These are phyloP conservation scores for Cucumis cinereus DNA, from an alignment of 306 rosid genomes.

Conservation along the genomic window DNA sequence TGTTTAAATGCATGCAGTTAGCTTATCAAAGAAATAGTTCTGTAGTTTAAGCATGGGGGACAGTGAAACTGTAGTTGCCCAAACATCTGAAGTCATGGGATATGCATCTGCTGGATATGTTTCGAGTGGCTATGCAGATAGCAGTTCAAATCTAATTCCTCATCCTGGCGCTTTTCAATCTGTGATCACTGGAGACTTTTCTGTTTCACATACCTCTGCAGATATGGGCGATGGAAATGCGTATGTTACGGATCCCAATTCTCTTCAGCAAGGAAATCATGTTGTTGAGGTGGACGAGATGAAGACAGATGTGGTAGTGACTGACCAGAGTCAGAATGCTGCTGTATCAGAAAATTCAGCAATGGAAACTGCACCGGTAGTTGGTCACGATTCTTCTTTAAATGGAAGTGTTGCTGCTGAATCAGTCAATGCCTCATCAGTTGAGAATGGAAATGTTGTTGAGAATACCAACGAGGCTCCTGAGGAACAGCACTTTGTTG, in stretches of 20 bases:
- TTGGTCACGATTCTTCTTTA: constrained; percentile 35
- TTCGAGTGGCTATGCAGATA: constrained; percentile 38
- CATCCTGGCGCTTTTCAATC: constrained; percentile 19
- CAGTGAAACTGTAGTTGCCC: constrained; percentile 51
- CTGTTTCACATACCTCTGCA: constrained; percentile 15
- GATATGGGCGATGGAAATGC: constrained; percentile 33
- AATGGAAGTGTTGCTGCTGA: constrained; percentile 27
- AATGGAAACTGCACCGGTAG: constrained; percentile 18
- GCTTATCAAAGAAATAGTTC: constrained; percentile 3
- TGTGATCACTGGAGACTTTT: constrained; percentile 29
- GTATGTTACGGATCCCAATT: constrained; percentile 30
- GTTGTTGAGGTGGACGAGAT: constrained; percentile 21
- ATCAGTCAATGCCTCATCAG: constrained; percentile 16
- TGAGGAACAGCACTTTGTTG: constrained; percentile 50
- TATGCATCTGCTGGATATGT: constrained; percentile 23
- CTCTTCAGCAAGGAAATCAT: constrained; percentile 38
- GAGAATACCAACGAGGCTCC: constrained; percentile 31
- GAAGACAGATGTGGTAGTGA: constrained; percentile 19
- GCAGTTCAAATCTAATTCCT: constrained; percentile 18
- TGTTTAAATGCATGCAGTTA: constrained; percentile 17
- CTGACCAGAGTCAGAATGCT: constrained; percentile 24
- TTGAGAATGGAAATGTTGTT: constrained; percentile 48
- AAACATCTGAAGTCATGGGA: constrained; percentile 35
- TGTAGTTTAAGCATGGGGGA: constrained; percentile 45
- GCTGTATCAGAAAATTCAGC: constrained; percentile 21